Evolutionary conservation across 2,329 filamentous ascomycete genomes (phyloP).

Genomic region (Cladosporium sp.): DNA sequence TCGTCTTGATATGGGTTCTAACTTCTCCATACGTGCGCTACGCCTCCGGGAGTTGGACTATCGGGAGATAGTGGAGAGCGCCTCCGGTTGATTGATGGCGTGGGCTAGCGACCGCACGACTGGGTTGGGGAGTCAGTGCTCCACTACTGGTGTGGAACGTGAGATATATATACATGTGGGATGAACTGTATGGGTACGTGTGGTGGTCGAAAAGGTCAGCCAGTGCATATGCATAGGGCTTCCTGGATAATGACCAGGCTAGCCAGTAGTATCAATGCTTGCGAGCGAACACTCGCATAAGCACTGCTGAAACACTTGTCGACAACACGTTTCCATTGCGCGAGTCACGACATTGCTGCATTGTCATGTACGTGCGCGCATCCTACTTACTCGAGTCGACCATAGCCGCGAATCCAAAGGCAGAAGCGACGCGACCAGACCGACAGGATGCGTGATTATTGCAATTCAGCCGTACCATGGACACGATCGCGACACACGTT

Average conservation of each 20-base stretch:
- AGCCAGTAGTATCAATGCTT: not conserved
- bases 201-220: not conserved
- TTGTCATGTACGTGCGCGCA: not conserved
- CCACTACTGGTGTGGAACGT: not conserved
- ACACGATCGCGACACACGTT: not conserved
- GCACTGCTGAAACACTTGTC: not conserved
- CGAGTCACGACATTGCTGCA: not conserved
- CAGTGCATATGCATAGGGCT: not conserved
- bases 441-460: not conserved
- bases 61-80: not conserved
- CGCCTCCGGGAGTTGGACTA: not conserved
- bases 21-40: constrained; percentile 5
- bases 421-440: not conserved
- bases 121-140: constrained; percentile 5
- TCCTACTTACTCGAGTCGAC: not conserved
- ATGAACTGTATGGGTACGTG: not conserved
- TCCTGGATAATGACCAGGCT: not conserved
- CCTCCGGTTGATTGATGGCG: not conserved
- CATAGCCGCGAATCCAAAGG: too few relatives aligned
- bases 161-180: not conserved
- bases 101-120: constrained; percentile 6
- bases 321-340: not conserved
- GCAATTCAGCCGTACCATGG: not conserved
- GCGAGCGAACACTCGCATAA: not conserved
- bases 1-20: not conserved